phyloP scores from a whole-genome alignment of 768 basidiomycete species.

The Lactarius hatsudake region DNA sequence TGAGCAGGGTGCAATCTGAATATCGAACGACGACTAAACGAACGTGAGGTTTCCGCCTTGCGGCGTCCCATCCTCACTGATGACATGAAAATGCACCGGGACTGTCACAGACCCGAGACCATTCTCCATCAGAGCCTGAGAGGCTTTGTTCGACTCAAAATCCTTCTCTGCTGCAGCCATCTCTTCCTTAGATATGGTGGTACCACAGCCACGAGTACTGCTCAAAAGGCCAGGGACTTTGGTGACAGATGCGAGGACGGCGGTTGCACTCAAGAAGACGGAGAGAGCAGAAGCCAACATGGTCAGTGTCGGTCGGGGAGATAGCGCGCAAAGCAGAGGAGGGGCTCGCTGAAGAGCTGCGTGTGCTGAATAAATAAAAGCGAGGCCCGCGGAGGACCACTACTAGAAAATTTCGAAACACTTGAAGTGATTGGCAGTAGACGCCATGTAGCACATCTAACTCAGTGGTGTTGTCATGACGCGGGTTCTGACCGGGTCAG shows the following conservation, averaged over 20 bases:
- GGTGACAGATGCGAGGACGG: conserved; percentile 34
- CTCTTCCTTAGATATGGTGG: conserved; percentile 36
- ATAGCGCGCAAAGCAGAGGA: neutral
- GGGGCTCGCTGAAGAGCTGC: neutral
- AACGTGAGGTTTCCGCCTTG: conserved; percentile 45
- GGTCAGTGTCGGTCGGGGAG: neutral
- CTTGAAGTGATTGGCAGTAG: too few species aligned
- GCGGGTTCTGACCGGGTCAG: too few species aligned
- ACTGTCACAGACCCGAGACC: conserved; percentile 26
- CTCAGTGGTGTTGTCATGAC: too few species aligned
- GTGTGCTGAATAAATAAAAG: neutral
- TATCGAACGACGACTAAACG: conserved; percentile 21
- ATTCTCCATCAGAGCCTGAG: conserved; percentile 7
- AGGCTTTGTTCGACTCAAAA: conserved; percentile 41
- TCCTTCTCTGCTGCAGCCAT: conserved; percentile 40
- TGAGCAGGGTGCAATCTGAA: neutral
- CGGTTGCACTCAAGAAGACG: conserved; percentile 33
- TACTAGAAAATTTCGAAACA: too few species aligned
- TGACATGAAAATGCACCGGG: conserved; percentile 46
- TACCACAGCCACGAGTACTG: neutral
- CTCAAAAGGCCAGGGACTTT: conserved; percentile 15
- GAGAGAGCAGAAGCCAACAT: conserved; percentile 30
- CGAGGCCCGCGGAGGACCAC: too few species aligned
- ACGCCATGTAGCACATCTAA: too few species aligned
- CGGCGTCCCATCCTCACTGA: conserved; percentile 39